Evolutionary conservation across 176 grass and related monocot species (phyloP), one percentile per base, ranked within the genome.

Genomic region (Olyra latifolia): DNA sequence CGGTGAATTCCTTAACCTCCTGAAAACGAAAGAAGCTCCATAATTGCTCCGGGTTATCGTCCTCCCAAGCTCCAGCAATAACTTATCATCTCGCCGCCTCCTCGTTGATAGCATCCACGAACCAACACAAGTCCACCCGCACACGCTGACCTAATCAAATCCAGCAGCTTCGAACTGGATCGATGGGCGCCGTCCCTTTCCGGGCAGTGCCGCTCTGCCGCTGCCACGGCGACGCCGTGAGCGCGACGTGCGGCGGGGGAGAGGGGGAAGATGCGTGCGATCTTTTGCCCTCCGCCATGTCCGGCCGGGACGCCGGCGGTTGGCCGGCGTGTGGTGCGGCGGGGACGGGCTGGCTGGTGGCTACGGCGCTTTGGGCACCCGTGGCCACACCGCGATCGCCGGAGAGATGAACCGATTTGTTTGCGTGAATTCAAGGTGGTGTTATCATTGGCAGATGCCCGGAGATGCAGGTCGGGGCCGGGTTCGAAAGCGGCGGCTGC

Each of bases 1-100:
- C 29, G 49, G 62, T 0, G 12, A 4, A 23, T 77, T 47, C 40
- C 29, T n/a, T 20, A 55, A 45, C 40, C 12, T 8, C 8, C 2
- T 59, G 81, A 68, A 32, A 83, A 67, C 25, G 63, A 84, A 69
- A 49, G 27, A 40, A 66, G 1, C 47, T 58, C 50, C 27, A 76
- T 69, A 69, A 77, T 69, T 35, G 52, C 41, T 25, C 24, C 25
- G 1, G 24, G 72, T 59, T 76, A 76, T 77, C 72, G 40, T 25
- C 10, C 32, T 1, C 23, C 1, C 1, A 4, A 7, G 7, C 3
- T 14, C 41, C 13, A 13, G 2, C 10, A 4, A 39, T 8, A 38
- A 13, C 40, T 15, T 76, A 77, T 60, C 71, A 38, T 10, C 20
- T 3, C 29, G 1, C 7, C 14, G 20, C 59, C n/a, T 32, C 2